Evolutionary conservation across 1,284 basidiomycete genomes (phyloP), one percentile per base, ranked within the genome.

Genomic region (Ceratobasidium sp.): DNA sequence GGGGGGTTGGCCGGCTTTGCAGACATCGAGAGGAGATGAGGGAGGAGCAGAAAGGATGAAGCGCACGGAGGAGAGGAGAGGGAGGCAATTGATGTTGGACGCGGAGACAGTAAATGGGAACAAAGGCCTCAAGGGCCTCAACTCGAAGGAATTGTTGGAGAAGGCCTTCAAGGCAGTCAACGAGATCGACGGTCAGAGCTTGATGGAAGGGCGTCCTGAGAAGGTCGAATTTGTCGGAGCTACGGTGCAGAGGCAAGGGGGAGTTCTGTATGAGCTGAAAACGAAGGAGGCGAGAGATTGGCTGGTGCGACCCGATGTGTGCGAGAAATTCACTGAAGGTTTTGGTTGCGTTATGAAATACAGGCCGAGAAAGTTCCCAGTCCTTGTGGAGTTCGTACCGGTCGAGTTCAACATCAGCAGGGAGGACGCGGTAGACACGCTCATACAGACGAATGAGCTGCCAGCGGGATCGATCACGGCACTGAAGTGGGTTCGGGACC

Each of bases 221-320:
- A 7, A 1, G 14, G 11, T 62, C 1, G 26, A 47, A 2, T 46
- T 62, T 23, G 13, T 7, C 7, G 13, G 4, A 28, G 59, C n/a
- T 16, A 21, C n/a, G 16, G 8, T 8, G 26, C 59, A 62, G n/a
- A 23, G 11, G 21, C 30, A 47, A 18, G 18, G 44, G 28, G 59
- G 43, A 32, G 21, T 62, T 14, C 26, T 62, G 11, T 46, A 30
- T 44, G 13, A 62, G 59, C 11, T 62, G 43, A 62, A 47, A 18
- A 21, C 43, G 1, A 44, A 21, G 18, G 59, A 62, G 28, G 59
- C 23, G 16, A 62, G 44, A 26, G 26, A 44, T 5, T 62, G 59
- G 59, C 59, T 62, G 28, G 44, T 28, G 43, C 43, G 59, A n/a
- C 59, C 59, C 6, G 43, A 62, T 21, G 59, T 62, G 18, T 62